Base-by-base conservation (phyloP, 306 rosid genomes). In the Neltuma alba region DNA sequence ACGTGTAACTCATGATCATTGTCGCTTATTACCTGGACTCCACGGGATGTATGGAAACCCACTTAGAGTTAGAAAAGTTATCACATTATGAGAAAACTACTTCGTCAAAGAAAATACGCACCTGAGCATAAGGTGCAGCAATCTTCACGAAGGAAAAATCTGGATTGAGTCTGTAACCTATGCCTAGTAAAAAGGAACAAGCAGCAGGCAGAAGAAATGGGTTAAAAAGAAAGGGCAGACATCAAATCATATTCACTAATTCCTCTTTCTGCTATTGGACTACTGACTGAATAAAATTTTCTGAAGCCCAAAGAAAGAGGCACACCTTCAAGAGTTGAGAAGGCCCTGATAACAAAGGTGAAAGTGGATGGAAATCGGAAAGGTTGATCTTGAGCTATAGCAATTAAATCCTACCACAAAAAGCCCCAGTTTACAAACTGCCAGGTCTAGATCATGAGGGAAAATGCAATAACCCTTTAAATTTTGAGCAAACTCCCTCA, bases 121-220 rank as follows among this genome's bases (percentile, higher is more conserved):
- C 98, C 97, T 95, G 98, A 1, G 98, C 99, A 91, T 90, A 95
- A 9, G 99, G 99, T 33, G 99, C 96, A 27, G 96, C 99, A 72
- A 93, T 90, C 89, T 95, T 91, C 66, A 85, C 99, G 45, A 95
- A 95, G 45, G 99, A 93, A 82, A 95, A 95, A 79, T 89, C 85
- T 72, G 92, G 91, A 90, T 89, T 86, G 25, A 95, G 97, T 20
- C 57, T 82, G 87, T 91, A 91, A 63, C 99, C 96, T 80, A 95
- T 87, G 85, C 98, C 94, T 93, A 86, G 57, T 75, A 81, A 58
- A 55, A 38, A 68, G 78, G 38, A 34, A 76, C 34, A 60, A 75
- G 47, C 45, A 48, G 48, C 15, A n/a, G 76, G 74, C 64, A 48
- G 20, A 38, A 40, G 30, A 23, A 72, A 72, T 34, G 65, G 36